Evolutionary conservation across 306 rosid species (phyloP), one percentile per base, ranked within the genome.

Genomic region (Quercus robur): DNA sequence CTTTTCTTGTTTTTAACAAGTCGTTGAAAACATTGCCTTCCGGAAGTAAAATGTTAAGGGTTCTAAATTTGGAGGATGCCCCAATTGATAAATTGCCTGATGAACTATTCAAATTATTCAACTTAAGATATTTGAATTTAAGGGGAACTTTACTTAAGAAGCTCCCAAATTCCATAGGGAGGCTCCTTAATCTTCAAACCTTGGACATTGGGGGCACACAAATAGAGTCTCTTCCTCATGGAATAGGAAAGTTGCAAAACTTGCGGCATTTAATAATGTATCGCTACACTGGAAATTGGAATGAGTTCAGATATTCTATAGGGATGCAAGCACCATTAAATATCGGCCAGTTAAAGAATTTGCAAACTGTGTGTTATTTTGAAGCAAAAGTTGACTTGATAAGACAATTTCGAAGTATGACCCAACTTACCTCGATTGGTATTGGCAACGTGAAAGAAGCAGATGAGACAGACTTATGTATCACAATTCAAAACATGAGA

Each of bases 401-500:
- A 20, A 67, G 28, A 75, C 59, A 67, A 13, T 2, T 80, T 1
- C 21, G 80, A 18, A 46, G 14, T 38, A 55, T 75, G 79, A 80
- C 79, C n/a, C 68, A 75, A 15, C 75, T 80, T 28, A 67, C 49
- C 4, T 38, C 6, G 35, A 18, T 80, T 64, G 75, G 70, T 19
- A 57, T 75, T 67, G 0, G 14, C 13, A 55, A 75, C 25, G 49
- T 75, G 17, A 80, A 38, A 28, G 75, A 54, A 25, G 18, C 35
- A 31, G 74, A 74, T 7, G 71, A 26, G 46, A 33, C 0, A 52
- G 70, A 75, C 26, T 71, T 81, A 1, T 81, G 84, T 56, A 51
- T 23, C 17, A 26, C 84, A 56, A 38, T 81, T 56, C 54, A 75
- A 58, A 57, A 28, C 15, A 6, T 81, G 80, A 68, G 38, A 31